Percentiles rank a stretch among this genome's conserved stretches.
Conservation (phyloP, 176 grass and related monocot genomes). For the Poa annua region DNA sequence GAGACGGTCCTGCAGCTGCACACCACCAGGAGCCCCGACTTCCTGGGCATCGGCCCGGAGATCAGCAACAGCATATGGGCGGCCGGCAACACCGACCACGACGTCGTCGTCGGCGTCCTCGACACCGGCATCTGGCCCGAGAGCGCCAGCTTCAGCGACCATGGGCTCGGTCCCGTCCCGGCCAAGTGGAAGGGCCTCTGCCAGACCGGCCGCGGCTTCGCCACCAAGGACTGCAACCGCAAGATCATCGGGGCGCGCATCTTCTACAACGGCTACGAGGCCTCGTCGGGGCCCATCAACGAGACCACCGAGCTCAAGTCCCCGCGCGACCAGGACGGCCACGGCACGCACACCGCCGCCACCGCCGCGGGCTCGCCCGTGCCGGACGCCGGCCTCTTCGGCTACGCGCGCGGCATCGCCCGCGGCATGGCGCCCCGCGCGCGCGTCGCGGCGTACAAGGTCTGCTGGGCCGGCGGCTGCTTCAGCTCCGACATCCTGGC, state of each 20-base stretch:
- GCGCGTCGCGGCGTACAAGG: slow-evolving; percentile 91
- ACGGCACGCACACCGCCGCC: slow-evolving; percentile 94
- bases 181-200: slow-evolving; percentile 82
- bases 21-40: slow-evolving; percentile 94
- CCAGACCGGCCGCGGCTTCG: slow-evolving; percentile 82
- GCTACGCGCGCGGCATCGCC: slow-evolving; percentile 82
- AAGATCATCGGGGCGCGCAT: slow-evolving; percentile 93
- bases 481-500: slow-evolving; percentile 99
- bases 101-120: slow-evolving; percentile 88
- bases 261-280: slow-evolving; percentile 92
- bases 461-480: slow-evolving; percentile 96
- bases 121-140: slow-evolving; percentile 99
- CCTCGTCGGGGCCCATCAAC: slow-evolving; percentile 79
- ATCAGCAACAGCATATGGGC: slow-evolving; percentile 78
- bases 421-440: slow-evolving; percentile 92
- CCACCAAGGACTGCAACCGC: slow-evolving; percentile 63
- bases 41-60: slow-evolving; percentile 89
- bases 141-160: slow-evolving; percentile 90
- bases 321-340: slow-evolving; percentile 95
- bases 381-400: slow-evolving; percentile 68
- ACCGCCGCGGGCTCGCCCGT: slow-evolving; percentile 83
- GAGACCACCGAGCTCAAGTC: slow-evolving; percentile 93
- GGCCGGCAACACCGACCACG: slow-evolving; percentile 64
- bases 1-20: slow-evolving; percentile 85
- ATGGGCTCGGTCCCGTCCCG: slow-evolving; percentile 70